phyloP scores from a whole-genome alignment of 176 grass and related monocot genomes.

The Elaeis guineensis region DNA sequence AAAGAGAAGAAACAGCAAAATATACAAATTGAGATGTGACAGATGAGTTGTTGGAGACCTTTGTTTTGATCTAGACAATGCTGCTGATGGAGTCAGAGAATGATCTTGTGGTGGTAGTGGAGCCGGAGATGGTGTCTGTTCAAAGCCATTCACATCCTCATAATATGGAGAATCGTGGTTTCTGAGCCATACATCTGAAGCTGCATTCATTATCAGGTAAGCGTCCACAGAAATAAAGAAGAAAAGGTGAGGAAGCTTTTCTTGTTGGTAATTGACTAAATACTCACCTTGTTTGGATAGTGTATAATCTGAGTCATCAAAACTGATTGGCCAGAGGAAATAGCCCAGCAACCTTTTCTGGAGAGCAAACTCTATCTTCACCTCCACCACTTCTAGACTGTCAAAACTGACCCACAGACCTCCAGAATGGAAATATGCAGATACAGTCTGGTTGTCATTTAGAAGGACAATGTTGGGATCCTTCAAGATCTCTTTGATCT shows the following conservation, averaged over 20 bases:
- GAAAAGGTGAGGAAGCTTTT: neutral
- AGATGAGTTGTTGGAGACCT: too few relatives aligned
- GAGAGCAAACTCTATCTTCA: slow-evolving; percentile 61
- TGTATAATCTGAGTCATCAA: slow-evolving; percentile 55
- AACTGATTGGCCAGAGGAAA: slow-evolving; percentile 83
- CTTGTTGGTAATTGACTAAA: neutral
- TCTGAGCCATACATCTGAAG: slow-evolving; percentile 43
- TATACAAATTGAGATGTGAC: too few relatives aligned
- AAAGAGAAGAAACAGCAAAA: too few relatives aligned
- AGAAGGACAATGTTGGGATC: slow-evolving; percentile 13
- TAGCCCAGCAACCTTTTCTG: slow-evolving; percentile 41
- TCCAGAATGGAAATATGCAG: slow-evolving; percentile 47
- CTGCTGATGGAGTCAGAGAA: slow-evolving; percentile 16
- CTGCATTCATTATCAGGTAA: slow-evolving; percentile 25
- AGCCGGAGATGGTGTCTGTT: slow-evolving; percentile 25
- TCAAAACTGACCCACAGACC: slow-evolving; percentile 84
- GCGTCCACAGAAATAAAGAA: neutral
- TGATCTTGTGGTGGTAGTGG: slow-evolving; percentile 23
- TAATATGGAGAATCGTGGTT: slow-evolving; percentile 18
- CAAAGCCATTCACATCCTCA: slow-evolving; percentile 23
- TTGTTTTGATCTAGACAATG: neutral
- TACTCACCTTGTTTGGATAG: slow-evolving; percentile 50
- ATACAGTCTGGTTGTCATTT: slow-evolving; percentile 51
- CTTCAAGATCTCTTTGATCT: slow-evolving; percentile 48
- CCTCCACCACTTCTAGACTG: slow-evolving; percentile 40